phyloP scores from a whole-genome alignment of 2,329 filamentous ascomycete genomes.

The Aspergillus sojae region DNA sequence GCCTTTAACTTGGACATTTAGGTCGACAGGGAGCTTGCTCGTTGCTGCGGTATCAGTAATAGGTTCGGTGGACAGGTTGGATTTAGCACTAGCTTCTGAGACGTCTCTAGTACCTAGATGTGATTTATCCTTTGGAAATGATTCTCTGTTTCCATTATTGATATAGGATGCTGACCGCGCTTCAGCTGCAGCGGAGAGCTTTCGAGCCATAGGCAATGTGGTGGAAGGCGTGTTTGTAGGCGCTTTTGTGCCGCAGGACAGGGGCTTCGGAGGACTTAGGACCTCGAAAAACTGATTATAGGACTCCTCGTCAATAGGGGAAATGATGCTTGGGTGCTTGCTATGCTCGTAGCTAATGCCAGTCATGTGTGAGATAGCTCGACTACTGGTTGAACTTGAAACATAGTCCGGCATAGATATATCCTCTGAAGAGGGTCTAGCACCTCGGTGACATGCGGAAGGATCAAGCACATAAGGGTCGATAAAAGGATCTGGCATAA shows the following conservation, averaged over 20 bases:
- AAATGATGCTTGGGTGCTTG: slow-evolving; percentile 40
- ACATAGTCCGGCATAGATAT: slow-evolving; percentile 53
- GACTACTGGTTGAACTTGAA: slow-evolving; percentile 45
- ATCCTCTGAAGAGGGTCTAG: slow-evolving; percentile 46
- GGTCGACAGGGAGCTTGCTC: slow-evolving; percentile 34
- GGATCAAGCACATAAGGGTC: slow-evolving; percentile 39
- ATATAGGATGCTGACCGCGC: slow-evolving; percentile 31
- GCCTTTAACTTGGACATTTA: slow-evolving; percentile 34
- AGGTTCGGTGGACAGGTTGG: slow-evolving; percentile 21
- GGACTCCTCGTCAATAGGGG: slow-evolving; percentile 40
- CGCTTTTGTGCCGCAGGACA: slow-evolving; percentile 31
- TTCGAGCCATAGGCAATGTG: slow-evolving; percentile 22
- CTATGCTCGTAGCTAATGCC: slow-evolving; percentile 47
- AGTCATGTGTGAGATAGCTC: slow-evolving; percentile 44
- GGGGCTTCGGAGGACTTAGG: slow-evolving; percentile 39
- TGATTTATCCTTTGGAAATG: slow-evolving; percentile 32
- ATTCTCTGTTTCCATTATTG: slow-evolving; percentile 22
- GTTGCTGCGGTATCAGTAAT: slow-evolving; percentile 22
- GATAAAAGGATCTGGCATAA: slow-evolving; percentile 45
- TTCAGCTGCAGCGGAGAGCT: slow-evolving; percentile 33
- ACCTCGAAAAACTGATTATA: slow-evolving; percentile 41
- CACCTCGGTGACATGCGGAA: slow-evolving; percentile 31
- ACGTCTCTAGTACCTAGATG: slow-evolving; percentile 33
- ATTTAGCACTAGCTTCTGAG: slow-evolving; percentile 36
- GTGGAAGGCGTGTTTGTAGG: slow-evolving; percentile 35